phyloP scores from a whole-genome alignment of 2,329 filamentous ascomycete species.

The Ophiostoma triangulosporum region DNA sequence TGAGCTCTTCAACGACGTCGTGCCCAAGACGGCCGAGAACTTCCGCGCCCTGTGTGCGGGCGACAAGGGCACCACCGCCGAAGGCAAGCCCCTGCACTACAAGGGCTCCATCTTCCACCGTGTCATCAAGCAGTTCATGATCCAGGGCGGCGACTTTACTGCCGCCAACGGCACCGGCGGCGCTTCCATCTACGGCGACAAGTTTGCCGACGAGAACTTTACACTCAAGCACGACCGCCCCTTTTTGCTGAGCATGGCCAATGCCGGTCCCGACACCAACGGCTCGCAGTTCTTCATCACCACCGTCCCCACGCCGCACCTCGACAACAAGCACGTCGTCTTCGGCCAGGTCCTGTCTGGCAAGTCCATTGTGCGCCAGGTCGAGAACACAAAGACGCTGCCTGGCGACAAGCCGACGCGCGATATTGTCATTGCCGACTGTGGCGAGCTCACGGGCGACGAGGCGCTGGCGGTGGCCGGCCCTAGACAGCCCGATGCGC shows the following conservation, averaged over 20 bases:
- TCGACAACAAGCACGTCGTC: conserved; percentile 89
- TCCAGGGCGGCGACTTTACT: conserved; percentile 95
- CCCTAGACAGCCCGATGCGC: conserved; percentile 57
- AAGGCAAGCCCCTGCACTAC: conserved; percentile 79
- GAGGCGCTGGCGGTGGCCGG: conserved; percentile 47
- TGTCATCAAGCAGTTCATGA: conserved; percentile 98
- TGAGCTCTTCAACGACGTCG: conserved; percentile 64
- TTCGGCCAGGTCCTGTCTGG: conserved; percentile 90
- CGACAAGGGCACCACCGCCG: conserved; percentile 74
- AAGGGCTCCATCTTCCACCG: conserved; percentile 90
- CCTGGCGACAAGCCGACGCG: conserved; percentile 62
- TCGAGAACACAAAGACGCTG: conserved; percentile 71
- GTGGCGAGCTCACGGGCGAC: conserved; percentile 67
- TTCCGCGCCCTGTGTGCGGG: conserved; percentile 90
- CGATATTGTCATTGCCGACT: conserved; percentile 65
- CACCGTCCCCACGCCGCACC: conserved; percentile 84
- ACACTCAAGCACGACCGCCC: conserved; percentile 81
- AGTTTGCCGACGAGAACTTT: conserved; percentile 97
- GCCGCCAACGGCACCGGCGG: conserved; percentile 87
- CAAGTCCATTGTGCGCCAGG: conserved; percentile 78
- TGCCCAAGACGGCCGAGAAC: conserved; percentile 93
- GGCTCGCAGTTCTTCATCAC: conserved; percentile 98
- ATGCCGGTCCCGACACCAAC: conserved; percentile 88
- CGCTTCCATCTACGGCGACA: conserved; percentile 93
- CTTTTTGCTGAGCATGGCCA: conserved; percentile 94